Evolutionary conservation across 345 rosid species (phyloP).

Genomic region (Ailanthus altissimus): DNA sequence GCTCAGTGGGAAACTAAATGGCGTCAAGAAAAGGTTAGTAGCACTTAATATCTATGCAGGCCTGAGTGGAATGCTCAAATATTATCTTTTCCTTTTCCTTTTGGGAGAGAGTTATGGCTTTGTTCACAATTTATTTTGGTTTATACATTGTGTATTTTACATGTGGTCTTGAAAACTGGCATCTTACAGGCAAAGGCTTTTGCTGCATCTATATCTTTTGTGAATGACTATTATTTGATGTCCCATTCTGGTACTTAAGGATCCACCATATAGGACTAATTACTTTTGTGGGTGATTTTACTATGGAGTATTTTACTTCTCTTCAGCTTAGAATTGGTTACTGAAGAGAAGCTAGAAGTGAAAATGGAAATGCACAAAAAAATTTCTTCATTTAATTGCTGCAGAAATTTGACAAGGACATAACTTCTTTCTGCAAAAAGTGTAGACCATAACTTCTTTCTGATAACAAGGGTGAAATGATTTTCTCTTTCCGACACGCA

Average conservation of each 20-base stretch:
- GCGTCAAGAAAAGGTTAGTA: constrained; percentile 83
- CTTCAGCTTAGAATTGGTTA: neutral
- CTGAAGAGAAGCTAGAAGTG: neutral
- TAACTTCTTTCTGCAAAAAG: neutral
- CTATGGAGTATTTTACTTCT: neutral
- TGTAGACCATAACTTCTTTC: neutral
- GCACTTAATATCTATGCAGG: constrained; percentile 6
- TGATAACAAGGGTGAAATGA: neutral
- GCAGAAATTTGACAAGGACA: neutral
- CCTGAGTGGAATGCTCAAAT: neutral
- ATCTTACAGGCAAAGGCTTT: neutral
- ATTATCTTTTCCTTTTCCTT: neutral
- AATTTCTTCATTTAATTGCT: neutral
- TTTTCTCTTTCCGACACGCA: neutral
- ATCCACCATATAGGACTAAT: neutral
- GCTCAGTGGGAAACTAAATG: constrained; percentile 88
- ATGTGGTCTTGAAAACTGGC: neutral
- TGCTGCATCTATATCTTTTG: neutral
- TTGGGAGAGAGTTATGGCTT: neutral
- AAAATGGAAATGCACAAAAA: neutral
- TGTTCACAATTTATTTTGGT: neutral
- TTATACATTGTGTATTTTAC: neutral
- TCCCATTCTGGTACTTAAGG: neutral
- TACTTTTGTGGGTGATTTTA: neutral
- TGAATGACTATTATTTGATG: neutral